A percentile compares a stretch with the other conserved stretches of the same genome.
These are phyloP conservation scores for Aegilops sharonensis DNA, from an alignment of 176 grass and related monocot genomes.

Conservation along the genomic window DNA sequence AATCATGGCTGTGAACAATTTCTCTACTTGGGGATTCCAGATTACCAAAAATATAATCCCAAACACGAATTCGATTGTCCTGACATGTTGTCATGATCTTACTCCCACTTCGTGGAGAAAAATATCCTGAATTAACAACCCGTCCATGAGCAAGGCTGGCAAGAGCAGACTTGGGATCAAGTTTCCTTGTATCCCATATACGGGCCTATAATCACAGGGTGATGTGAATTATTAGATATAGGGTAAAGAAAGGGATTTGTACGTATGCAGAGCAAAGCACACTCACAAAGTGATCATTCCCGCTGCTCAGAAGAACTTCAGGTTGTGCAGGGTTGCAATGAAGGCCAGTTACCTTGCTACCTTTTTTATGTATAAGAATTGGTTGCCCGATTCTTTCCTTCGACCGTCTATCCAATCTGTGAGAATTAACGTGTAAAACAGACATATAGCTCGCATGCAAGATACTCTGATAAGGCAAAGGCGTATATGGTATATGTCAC, in stretches of 20 bases:
- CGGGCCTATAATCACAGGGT: conserved; percentile 56
- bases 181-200: conserved; percentile 82
- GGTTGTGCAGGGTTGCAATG: conserved; percentile 84
- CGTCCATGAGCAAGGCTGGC: conserved; percentile 75
- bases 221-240: conserved; percentile 5
- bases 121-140: conserved; percentile 95
- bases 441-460: neutral
- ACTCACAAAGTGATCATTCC: conserved; percentile 98
- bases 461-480: neutral
- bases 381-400: conserved; percentile 65
- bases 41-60: conserved; percentile 94
- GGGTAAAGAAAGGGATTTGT: neutral
- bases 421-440: neutral
- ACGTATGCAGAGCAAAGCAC: neutral
- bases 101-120: conserved; percentile 75
- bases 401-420: conserved; percentile 70
- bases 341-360: conserved; percentile 87
- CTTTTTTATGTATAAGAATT: conserved; percentile 88
- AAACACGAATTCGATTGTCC: conserved; percentile 91
- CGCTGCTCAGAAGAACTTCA: conserved; percentile 93
- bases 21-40: conserved; percentile 86
- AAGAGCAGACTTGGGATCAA: conserved; percentile 58
- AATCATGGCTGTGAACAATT: conserved; percentile 98
- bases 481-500: neutral
- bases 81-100: conserved; percentile 93